These are phyloP conservation scores for Ophiostoma angusticollis DNA, from an alignment of 2,329 filamentous ascomycete genomes.

Conservation along the genomic window DNA sequence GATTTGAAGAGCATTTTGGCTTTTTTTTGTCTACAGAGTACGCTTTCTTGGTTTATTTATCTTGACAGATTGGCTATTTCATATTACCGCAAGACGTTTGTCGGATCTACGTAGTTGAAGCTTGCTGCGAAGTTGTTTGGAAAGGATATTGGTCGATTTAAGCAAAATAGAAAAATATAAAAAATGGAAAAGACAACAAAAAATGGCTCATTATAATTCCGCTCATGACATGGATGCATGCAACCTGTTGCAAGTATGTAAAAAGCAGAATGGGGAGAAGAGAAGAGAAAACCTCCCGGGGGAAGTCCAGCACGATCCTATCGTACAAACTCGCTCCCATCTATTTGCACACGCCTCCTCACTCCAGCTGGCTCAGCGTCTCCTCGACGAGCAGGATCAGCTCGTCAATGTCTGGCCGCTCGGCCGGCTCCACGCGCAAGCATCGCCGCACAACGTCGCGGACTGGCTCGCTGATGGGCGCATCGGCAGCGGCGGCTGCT, in stretches of 20 bases:
- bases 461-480: slow-evolving; percentile 63
- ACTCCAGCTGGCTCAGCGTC: slow-evolving; percentile 54
- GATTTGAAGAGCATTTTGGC: too few species aligned
- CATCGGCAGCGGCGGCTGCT: slow-evolving; percentile 22
- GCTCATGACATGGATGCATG: too few species aligned
- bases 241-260: too few species aligned
- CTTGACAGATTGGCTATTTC: neutral
- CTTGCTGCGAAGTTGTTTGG: too few species aligned
- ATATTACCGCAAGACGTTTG: too few species aligned
- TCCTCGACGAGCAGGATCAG: slow-evolving; percentile 66
- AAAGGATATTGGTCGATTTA: neutral
- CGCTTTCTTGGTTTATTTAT: neutral
- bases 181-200: too few species aligned
- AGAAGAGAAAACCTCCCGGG: too few species aligned
- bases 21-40: neutral
- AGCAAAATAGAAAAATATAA: neutral
- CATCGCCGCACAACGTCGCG: slow-evolving; percentile 81
- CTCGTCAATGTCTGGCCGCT: slow-evolving; percentile 77
- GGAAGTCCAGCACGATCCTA: too few species aligned
- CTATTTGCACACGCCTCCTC: neutral
- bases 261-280: too few species aligned
- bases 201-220: too few species aligned
- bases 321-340: too few species aligned
- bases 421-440: slow-evolving; percentile 71
- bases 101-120: too few species aligned